Evolutionary conservation across 805 yeast genomes (phyloP).

Genomic region (Danielia oregonensis): DNA sequence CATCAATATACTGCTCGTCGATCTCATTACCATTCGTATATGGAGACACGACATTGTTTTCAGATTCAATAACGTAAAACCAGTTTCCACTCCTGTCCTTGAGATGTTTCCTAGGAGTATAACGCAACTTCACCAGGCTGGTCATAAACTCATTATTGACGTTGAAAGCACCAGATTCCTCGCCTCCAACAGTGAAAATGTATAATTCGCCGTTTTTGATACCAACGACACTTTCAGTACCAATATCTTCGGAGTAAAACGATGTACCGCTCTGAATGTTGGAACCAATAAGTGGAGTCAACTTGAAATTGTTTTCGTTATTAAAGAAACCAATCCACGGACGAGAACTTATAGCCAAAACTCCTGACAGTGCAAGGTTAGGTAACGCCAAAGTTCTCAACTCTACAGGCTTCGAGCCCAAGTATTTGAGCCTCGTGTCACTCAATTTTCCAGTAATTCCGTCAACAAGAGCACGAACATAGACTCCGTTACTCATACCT

Average conservation of each 20-base stretch:
- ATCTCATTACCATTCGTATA: slow-evolving; percentile 17
- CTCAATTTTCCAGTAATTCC: slow-evolving; percentile 51
- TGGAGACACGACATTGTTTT: slow-evolving; percentile 34
- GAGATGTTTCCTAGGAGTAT: slow-evolving; percentile 47
- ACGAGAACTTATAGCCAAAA: slow-evolving; percentile 50
- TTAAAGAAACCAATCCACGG: slow-evolving; percentile 51
- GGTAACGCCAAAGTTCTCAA: slow-evolving; percentile 36
- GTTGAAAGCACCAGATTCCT: slow-evolving; percentile 23
- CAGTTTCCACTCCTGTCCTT: slow-evolving; percentile 18
- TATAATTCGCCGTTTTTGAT: slow-evolving; percentile 48
- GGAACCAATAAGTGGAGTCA: slow-evolving; percentile 46
- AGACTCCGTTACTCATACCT: slow-evolving; percentile 83
- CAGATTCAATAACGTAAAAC: slow-evolving; percentile 45
- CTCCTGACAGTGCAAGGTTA: slow-evolving; percentile 22
- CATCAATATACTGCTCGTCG: slow-evolving; percentile 37
- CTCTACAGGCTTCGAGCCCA: slow-evolving; percentile 65
- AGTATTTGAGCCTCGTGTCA: slow-evolving; percentile 63
- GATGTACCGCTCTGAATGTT: slow-evolving; percentile 45
- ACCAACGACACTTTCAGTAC: slow-evolving; percentile 62
- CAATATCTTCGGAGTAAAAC: slow-evolving; percentile 60
- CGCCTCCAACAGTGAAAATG: slow-evolving; percentile 51
- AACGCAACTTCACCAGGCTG: slow-evolving; percentile 39
- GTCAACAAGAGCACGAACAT: slow-evolving; percentile 60
- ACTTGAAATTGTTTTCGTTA: slow-evolving; percentile 30
- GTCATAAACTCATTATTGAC: slow-evolving; percentile 25